These are phyloP conservation scores for Trametopsis cervina DNA, from an alignment of 768 basidiomycete genomes.

Conservation along the genomic window DNA sequence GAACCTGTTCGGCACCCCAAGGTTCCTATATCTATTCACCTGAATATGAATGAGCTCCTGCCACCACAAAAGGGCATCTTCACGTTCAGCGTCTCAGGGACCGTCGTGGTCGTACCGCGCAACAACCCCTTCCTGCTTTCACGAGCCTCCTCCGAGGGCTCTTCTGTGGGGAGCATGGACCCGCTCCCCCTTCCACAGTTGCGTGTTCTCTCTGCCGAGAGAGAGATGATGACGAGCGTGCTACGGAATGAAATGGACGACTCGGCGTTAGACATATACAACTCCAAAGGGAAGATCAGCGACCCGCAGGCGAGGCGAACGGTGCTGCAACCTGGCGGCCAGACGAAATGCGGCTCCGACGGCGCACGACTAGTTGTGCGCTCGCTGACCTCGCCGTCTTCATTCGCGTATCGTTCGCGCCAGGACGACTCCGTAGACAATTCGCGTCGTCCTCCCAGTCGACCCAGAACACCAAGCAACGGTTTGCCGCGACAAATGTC, in stretches of 20 bases:
- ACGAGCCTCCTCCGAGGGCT: slow-evolving; percentile 16
- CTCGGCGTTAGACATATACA: slow-evolving; percentile 54
- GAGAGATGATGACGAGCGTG: slow-evolving; percentile 49
- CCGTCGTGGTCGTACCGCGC: slow-evolving; percentile 51
- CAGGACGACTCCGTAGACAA: slow-evolving; percentile 14
- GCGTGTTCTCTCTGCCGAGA: slow-evolving; percentile 59
- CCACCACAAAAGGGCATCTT: slow-evolving; percentile 59
- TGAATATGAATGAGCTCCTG: slow-evolving; percentile 75
- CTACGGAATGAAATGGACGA: slow-evolving; percentile 53
- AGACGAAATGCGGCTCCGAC: slow-evolving; percentile 54
- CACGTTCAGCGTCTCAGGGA: slow-evolving; percentile 60
- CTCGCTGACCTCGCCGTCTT: slow-evolving; percentile 24
- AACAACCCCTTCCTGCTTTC: slow-evolving; percentile 17
- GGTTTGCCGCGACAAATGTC: slow-evolving; percentile 15
- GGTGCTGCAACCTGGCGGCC: slow-evolving; percentile 52
- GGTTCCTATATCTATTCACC: slow-evolving; percentile 61
- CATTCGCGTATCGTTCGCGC: slow-evolving; percentile 1
- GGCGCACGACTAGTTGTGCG: slow-evolving; percentile 55
- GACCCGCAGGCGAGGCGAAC: slow-evolving; percentile 60
- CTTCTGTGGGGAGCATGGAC: slow-evolving; percentile 30
- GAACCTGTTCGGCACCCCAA: slow-evolving; percentile 35
- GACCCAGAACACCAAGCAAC: slow-evolving; percentile 18
- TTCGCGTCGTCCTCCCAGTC: slow-evolving; percentile 16
- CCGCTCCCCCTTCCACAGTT: slow-evolving; percentile 64
- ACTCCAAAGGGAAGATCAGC: slow-evolving; percentile 46